Evolutionary conservation across 768 basidiomycete genomes (phyloP), one percentile per base, ranked within the genome.

Genomic region (Mycena belliarum): DNA sequence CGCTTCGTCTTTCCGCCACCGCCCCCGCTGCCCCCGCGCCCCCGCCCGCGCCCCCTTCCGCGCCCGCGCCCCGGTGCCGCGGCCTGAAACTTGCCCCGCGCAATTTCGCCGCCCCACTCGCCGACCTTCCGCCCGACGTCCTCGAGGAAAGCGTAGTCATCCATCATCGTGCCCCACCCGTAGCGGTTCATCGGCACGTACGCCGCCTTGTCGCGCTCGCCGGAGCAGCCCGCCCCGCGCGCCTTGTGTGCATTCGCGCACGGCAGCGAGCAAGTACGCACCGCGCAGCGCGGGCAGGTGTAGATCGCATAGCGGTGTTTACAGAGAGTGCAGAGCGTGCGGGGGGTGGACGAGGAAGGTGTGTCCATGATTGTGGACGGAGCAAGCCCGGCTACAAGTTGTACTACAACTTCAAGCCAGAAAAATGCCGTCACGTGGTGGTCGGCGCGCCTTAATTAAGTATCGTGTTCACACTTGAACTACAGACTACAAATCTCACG

Each of bases 71-170:
- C 46, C 66, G 63, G 23, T 44, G 62, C 68, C 48, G 67, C 37
- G 5, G 75, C 65, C 65, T 70, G 68, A 71, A 83, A 84, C 40
- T 87, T 81, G 55, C 90, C 82, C 49, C 77, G 76, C 60, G 80
- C 79, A 58, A 92, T 89, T 66, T 91, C 83, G 64, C 74, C 70
- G 0, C 88, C 92, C 86, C 88, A 91, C 14, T 82, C 84, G 21
- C 79, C 76, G n/a, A 89, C 86, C 63, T 81, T 86, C 62, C 94
- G 74, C 21, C 89, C 85, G 28, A 93, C 72, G 18, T 93, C 90
- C 73, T 97, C 95, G 63, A 97, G 76, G 69, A 86, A 95, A 40
- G 79, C 78, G 70, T 94, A 97, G 73, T 97, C 95, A 64, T 87
- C 82, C 86, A 93, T 89, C 86, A 96, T 88, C 25, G 82, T 80